These are phyloP conservation scores for Beauveria australis DNA, from an alignment of 2,329 filamentous ascomycete species.

Conservation along the genomic window DNA sequence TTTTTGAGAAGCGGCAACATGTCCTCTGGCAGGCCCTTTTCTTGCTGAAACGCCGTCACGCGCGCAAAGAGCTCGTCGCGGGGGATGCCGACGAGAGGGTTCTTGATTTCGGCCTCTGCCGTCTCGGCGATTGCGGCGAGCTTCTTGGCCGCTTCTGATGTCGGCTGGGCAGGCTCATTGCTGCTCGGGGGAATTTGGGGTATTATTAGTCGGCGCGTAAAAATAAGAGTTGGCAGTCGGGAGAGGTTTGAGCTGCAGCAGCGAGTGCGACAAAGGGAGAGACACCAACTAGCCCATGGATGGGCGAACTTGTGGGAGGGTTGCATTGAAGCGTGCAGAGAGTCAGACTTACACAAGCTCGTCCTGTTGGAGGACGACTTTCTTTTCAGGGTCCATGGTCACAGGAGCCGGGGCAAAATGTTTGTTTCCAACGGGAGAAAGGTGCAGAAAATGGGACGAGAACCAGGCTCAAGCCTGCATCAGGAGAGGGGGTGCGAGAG, in stretches of 20 bases:
- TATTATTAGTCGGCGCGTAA: not conserved
- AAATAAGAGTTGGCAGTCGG: not conserved
- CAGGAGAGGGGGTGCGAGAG: not conserved
- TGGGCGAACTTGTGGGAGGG: not conserved
- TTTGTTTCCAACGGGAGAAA: not conserved
- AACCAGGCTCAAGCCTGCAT: not conserved
- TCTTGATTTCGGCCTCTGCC: slow-evolving; percentile 28
- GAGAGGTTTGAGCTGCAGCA: too few species aligned
- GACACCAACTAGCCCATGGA: too few species aligned
- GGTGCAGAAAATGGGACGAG: not conserved
- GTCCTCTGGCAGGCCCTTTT: slow-evolving; percentile 37
- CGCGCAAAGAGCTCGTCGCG: slow-evolving; percentile 42
- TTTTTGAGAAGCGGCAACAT: slow-evolving; percentile 30
- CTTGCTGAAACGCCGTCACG: slow-evolving; percentile 44
- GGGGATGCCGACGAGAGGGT: slow-evolving; percentile 43
- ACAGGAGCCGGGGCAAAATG: not conserved
- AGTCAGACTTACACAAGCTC: slow-evolving; percentile 5
- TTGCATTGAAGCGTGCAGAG: not conserved
- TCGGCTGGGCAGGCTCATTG: not conserved
- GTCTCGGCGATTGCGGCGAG: slow-evolving; percentile 15
- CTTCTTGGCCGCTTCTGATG: slow-evolving; percentile 7
- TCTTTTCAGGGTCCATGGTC: slow-evolving; percentile 9
- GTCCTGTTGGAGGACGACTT: slow-evolving; percentile 6
- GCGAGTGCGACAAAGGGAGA: not conserved
- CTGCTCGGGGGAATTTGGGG: not conserved